phyloP scores from a whole-genome alignment of 441 rosid species.

The Lepidium campestre region DNA sequence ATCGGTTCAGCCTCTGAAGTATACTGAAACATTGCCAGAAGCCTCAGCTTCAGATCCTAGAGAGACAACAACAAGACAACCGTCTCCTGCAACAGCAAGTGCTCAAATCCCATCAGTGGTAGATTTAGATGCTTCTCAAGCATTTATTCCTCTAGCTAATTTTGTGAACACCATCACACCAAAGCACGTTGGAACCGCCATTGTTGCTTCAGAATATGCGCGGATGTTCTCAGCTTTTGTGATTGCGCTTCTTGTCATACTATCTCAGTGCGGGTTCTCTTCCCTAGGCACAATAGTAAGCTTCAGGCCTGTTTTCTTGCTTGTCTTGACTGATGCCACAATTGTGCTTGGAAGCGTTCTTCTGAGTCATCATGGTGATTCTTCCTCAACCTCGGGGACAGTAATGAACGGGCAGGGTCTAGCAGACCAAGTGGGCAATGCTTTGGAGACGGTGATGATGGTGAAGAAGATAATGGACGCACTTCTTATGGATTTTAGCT shows the following conservation, averaged over 20 bases:
- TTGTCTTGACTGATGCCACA: conserved; percentile 52
- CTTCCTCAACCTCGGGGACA: conserved; percentile 16
- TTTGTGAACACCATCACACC: conserved; percentile 29
- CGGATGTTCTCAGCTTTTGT: conserved; percentile 46
- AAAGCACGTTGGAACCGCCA: conserved; percentile 49
- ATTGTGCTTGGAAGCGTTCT: conserved; percentile 44
- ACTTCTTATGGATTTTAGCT: conserved; percentile 58
- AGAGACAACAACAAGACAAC: conserved; percentile 16
- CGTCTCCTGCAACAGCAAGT: conserved; percentile 19
- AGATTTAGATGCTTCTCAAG: conserved; percentile 22
- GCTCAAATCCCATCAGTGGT: conserved; percentile 33
- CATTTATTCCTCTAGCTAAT: conserved; percentile 20
- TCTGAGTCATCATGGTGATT: conserved; percentile 24
- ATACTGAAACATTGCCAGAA: conserved; percentile 10
- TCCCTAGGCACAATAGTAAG: conserved; percentile 42
- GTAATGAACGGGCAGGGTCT: conserved; percentile 35
- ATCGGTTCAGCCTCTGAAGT: not conserved
- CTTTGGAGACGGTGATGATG: conserved; percentile 56
- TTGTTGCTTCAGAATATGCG: conserved; percentile 40
- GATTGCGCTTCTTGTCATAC: conserved; percentile 47
- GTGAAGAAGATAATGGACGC: conserved; percentile 63
- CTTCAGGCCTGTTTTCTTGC: conserved; percentile 64
- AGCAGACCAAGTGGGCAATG: conserved; percentile 54
- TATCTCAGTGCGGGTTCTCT: conserved; percentile 51
- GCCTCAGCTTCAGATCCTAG: conserved; percentile 21